These are phyloP conservation scores for Paecilomyces fulvus DNA, from an alignment of 2,329 filamentous ascomycete species.

Conservation along the genomic window DNA sequence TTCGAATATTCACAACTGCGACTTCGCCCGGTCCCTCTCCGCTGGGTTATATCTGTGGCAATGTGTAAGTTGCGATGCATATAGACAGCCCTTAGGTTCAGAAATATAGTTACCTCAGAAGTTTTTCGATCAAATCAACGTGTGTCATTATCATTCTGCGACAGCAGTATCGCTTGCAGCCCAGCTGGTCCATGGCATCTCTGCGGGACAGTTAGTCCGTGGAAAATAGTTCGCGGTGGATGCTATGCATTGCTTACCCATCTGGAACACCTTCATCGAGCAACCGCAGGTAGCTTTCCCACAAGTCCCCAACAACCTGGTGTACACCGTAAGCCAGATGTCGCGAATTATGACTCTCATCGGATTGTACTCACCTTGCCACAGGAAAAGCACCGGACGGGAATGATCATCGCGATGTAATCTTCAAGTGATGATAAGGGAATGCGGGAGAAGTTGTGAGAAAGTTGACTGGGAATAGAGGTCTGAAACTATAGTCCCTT, in stretches of 20 bases:
- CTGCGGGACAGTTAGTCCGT: constrained; percentile 39
- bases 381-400: constrained; percentile 96
- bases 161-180: constrained; percentile 94
- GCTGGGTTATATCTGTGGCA: constrained; percentile 40
- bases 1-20: constrained; percentile 10
- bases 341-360: neutral
- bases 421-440: neutral
- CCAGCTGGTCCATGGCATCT: constrained; percentile 91
- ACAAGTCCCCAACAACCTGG: constrained; percentile 92
- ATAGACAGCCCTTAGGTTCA: neutral
- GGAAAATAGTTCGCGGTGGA: neutral
- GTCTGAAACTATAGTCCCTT: neutral
- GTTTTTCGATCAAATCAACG: constrained; percentile 96
- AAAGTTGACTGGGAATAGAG: neutral
- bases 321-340: neutral
- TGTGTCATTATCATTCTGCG: constrained; percentile 99
- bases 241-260: constrained; percentile 54
- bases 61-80: neutral
- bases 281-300: constrained; percentile 88
- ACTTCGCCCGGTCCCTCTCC: constrained; percentile 39
- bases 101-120: constrained; percentile 63
- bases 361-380: constrained; percentile 64
- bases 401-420: constrained; percentile 78
- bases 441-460: no score
- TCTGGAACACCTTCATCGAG: constrained; percentile 70